These are phyloP conservation scores for Mytilinidion resinicola DNA, from an alignment of 495 filamentous ascomycete genomes.

Conservation along the genomic window DNA sequence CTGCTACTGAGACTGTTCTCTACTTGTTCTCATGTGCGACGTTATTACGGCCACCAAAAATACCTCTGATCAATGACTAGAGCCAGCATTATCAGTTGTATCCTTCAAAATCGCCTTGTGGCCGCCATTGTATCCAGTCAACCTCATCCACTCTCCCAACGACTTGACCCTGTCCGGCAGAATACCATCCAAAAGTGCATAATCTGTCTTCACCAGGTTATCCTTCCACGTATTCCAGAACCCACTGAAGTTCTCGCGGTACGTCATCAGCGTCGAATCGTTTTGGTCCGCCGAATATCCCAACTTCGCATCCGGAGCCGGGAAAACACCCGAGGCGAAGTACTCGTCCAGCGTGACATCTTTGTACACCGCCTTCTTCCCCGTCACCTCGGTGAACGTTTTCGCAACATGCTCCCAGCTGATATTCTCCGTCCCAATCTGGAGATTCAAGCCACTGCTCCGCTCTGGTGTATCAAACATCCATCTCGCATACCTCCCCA, in stretches of 20 bases:
- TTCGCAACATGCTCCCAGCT: conserved; percentile 1
- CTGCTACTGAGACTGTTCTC: too few species aligned
- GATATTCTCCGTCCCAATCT: conserved; percentile 11
- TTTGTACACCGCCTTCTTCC: conserved; percentile 13
- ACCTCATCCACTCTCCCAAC: conserved; percentile 19
- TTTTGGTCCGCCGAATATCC: conserved; percentile 7
- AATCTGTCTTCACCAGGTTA: conserved; percentile 16
- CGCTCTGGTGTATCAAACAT: conserved; percentile 13
- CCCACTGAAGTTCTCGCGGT: conserved; percentile 15
- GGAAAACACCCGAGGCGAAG: not conserved
- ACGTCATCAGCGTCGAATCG: conserved; percentile 17
- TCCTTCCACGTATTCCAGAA: conserved; percentile 17
- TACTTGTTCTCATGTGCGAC: too few species aligned
- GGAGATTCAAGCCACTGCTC: conserved; percentile 6
- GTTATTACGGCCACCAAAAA: too few species aligned
- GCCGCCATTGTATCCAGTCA: conserved; percentile 13
- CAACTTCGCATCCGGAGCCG: conserved; percentile 5
- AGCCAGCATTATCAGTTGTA: too few species aligned
- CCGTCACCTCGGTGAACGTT: conserved; percentile 15
- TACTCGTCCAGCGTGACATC: conserved; percentile 5
- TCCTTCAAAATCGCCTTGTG: too few species aligned
- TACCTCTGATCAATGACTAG: too few species aligned
- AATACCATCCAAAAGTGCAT: conserved; percentile 11
- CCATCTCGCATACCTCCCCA: conserved; percentile 11
- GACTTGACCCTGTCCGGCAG: conserved; percentile 17